A percentile compares a stretch with the other conserved stretches of the same genome.
These are phyloP conservation scores for Blepharisma stoltei DNA, from an alignment of 73 alveolate species.

Conservation along the genomic window DNA sequence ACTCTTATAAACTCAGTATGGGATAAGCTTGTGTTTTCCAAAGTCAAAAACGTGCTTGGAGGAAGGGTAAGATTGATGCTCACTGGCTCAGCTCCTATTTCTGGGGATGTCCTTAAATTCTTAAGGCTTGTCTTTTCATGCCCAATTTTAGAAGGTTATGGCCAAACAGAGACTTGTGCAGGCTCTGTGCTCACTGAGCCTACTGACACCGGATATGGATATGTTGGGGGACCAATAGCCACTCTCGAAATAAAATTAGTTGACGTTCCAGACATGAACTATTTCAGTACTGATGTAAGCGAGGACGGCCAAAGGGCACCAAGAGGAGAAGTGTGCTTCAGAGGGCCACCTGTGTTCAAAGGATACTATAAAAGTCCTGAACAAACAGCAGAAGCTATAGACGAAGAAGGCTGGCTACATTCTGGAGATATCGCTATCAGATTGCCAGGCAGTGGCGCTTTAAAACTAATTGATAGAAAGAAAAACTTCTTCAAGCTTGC, in stretches of 20 bases:
- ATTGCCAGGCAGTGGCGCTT: constrained; percentile 62
- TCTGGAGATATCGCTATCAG: constrained; percentile 79
- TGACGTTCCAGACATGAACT: constrained; percentile 87
- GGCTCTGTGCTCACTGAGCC: constrained; percentile 61
- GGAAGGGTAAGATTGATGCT: constrained; percentile 76
- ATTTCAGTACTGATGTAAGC: constrained; percentile 67
- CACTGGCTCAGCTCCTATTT: constrained; percentile 91
- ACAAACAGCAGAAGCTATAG: constrained; percentile 70
- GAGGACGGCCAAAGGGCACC: constrained; percentile 77
- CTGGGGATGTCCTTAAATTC: constrained; percentile 70
- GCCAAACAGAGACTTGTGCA: constrained; percentile 82
- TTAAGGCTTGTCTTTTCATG: constrained; percentile 61
- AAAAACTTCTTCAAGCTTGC: constrained; percentile 68
- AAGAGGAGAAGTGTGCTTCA: constrained; percentile 86
- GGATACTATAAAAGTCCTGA: constrained; percentile 78
- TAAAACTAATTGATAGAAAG: constrained; percentile 84
- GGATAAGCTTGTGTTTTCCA: constrained; percentile 61
- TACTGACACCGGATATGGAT: constrained; percentile 68
- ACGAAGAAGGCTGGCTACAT: constrained; percentile 95
- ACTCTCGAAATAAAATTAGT: constrained; percentile 67
- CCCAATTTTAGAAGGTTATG: constrained; percentile 86
- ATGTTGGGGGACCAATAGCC: constrained; percentile 81
- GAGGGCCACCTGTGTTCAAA: constrained; percentile 77
- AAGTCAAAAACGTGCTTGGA: constrained; percentile 73
- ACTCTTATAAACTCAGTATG: constrained; percentile 43